Base-by-base conservation (phyloP, 2,329 filamentous ascomycete species). In the Aspergillus alliaceus region DNA sequence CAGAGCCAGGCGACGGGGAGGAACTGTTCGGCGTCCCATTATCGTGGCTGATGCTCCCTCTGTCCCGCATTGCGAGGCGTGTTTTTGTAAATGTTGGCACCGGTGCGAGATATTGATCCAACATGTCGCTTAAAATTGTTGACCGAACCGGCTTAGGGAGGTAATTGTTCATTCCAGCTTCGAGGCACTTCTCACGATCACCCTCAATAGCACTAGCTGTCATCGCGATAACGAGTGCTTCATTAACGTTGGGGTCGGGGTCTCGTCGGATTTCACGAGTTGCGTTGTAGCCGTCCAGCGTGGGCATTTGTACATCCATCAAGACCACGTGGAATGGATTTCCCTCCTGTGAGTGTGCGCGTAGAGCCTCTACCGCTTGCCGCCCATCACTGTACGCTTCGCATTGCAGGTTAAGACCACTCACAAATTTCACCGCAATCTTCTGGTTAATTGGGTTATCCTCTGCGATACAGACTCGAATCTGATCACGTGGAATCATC, bases 301-400 rank as follows among this genome's bases (percentile, higher is more conserved):
- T 86, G 0, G 93, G 93, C 93, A 97, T 97, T 75, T 96, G 92
- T 3, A 96, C 91, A 71, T 97, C 93, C 93, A 97, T 97, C 44
- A 97, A 83, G 39, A 96, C 88, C 31, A 97, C 83, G 68, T 97
- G 92, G 76, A 96, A 97, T 0, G 92, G 93, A 8, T 80, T 80
- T 1, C 88, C 88, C 60, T 90, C 88, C 44, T 79, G 81, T 3
- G 89, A 89, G 60, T 88, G 89, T 51, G 84, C 79, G 8, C 89
- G 86, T n/a, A 97, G 78, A 0, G 91, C 93, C 67, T 96, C 90
- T 14, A 96, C 89, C 0, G 93, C 92, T 75, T 93, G 91, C 60
- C 89, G 83, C 0, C 93, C 93, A 70, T 98, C 96, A 61, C 91
- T 90, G 69, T 92, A 97, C 0, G 93, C 92, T 72, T 93, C 89